phyloP scores from a whole-genome alignment of 1,284 basidiomycete species.

The Omphalotus olearius region DNA sequence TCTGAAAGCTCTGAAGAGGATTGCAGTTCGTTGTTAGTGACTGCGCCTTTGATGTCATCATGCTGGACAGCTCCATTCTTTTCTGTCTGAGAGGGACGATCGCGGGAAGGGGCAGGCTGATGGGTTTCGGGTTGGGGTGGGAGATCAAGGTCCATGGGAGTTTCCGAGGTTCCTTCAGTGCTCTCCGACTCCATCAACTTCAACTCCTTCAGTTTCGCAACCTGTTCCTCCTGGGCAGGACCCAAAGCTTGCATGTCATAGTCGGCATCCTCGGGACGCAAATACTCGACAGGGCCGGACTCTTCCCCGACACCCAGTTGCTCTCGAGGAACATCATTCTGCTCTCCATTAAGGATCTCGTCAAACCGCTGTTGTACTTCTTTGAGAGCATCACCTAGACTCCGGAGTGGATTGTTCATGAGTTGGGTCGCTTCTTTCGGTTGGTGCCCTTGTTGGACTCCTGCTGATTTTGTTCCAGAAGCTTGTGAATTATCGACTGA shows the following conservation, averaged over 20 bases:
- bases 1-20: slow-evolving; percentile 18
- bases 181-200: slow-evolving; percentile 46
- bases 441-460: slow-evolving; percentile 41
- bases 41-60: slow-evolving; percentile 43
- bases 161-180: slow-evolving; percentile 24
- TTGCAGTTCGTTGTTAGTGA: slow-evolving; percentile 35
- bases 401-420: slow-evolving; percentile 66
- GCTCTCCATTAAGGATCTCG: slow-evolving; percentile 68
- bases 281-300: slow-evolving; percentile 74
- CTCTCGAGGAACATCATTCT: slow-evolving; percentile 26
- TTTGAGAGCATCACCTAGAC: slow-evolving; percentile 82
- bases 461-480: slow-evolving; percentile 34
- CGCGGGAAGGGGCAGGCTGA: slow-evolving; percentile 16
- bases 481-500: slow-evolving; percentile 24
- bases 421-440: slow-evolving; percentile 35
- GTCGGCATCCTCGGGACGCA: slow-evolving; percentile 69
- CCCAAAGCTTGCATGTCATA: slow-evolving; percentile 89
- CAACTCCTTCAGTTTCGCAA: slow-evolving; percentile 78
- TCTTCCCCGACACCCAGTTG: slow-evolving; percentile 32
- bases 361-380: slow-evolving; percentile 85
- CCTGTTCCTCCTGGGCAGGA: slow-evolving; percentile 79
- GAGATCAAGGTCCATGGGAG: slow-evolving; percentile 47
- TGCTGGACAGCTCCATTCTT: slow-evolving; percentile 26
- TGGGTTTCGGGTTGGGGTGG: neutral
- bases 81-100: slow-evolving; percentile 22